A percentile compares a stretch with the other conserved stretches of the same genome.
These are phyloP conservation scores for Epithemia pelagica DNA, from an alignment of 108 stramenopile genomes.

Conservation along the genomic window DNA sequence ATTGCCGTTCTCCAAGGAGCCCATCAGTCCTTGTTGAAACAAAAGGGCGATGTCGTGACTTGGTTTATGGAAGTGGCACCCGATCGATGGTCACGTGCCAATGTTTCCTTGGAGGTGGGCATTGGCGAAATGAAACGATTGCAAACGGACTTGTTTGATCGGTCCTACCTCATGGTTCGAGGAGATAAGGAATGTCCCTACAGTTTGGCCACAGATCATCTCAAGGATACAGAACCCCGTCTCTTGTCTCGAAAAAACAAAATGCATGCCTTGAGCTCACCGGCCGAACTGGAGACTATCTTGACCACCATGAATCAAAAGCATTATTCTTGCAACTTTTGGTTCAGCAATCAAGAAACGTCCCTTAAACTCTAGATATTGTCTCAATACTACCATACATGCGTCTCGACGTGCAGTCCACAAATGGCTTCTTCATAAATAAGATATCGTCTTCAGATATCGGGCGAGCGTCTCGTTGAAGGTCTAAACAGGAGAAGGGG, in stretches of 20 bases:
- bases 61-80: not conserved
- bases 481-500: too few species aligned
- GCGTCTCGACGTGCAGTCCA: too few species aligned
- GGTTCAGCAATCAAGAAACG: not conserved
- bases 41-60: not conserved
- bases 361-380: too few species aligned
- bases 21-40: not conserved
- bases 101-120: not conserved
- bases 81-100: not conserved
- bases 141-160: not conserved
- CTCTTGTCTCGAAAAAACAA: not conserved
- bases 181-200: not conserved
- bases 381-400: too few species aligned
- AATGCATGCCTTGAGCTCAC: not conserved
- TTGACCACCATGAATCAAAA: not conserved
- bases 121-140: not conserved
- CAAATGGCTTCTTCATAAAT: too few species aligned
- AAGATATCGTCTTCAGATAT: too few species aligned
- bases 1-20: slow-evolving; percentile 10
- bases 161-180: not conserved
- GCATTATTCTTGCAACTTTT: not conserved
- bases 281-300: not conserved
- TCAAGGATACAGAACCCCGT: not conserved
- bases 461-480: too few species aligned
- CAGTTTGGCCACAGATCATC: not conserved